Evolutionary conservation across 129 eudicot species (phyloP).

Genomic region (Mikania micrantha): DNA sequence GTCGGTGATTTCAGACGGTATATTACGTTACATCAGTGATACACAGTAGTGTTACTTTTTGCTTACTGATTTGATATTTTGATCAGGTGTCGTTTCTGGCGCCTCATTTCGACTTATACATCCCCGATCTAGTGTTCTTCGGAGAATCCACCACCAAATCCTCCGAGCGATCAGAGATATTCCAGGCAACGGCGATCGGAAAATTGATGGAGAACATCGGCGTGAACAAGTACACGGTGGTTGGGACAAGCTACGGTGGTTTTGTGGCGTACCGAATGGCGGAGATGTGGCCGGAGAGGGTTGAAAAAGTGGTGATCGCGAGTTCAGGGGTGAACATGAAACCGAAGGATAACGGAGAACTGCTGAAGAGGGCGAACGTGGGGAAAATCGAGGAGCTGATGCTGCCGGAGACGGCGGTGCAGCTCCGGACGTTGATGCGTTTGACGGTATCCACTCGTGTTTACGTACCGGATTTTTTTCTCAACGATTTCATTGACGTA

Average conservation of each 20-base stretch:
- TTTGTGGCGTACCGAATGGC: conserved; percentile 72
- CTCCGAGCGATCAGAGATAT: conserved; percentile 53
- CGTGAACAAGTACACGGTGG: conserved; percentile 42
- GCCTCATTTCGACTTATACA: conserved; percentile 35
- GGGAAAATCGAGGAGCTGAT: conserved; percentile 55
- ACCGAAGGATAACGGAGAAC: conserved; percentile 35
- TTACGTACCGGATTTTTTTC: conserved; percentile 62
- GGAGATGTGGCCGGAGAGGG: conserved; percentile 66
- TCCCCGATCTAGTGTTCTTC: conserved; percentile 70
- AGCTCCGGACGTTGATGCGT: conserved; percentile 45
- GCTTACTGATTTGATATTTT: not conserved
- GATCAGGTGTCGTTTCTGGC: conserved; percentile 30
- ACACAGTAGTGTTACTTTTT: too few relatives aligned
- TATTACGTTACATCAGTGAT: too few relatives aligned
- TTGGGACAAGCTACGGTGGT: conserved; percentile 83
- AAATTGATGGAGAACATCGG: conserved; percentile 61
- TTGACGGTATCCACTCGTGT: conserved; percentile 28
- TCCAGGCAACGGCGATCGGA: conserved; percentile 45
- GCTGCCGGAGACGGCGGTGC: conserved; percentile 54
- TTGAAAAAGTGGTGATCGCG: conserved; percentile 75
- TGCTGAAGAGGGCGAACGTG: conserved; percentile 49
- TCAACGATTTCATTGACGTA: conserved; percentile 56
- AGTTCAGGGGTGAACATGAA: conserved; percentile 62
- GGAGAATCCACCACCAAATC: conserved; percentile 55
- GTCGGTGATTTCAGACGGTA: too few relatives aligned